Base-by-base conservation (phyloP, 257 asterid species). In the Linderniella brevidens region DNA sequence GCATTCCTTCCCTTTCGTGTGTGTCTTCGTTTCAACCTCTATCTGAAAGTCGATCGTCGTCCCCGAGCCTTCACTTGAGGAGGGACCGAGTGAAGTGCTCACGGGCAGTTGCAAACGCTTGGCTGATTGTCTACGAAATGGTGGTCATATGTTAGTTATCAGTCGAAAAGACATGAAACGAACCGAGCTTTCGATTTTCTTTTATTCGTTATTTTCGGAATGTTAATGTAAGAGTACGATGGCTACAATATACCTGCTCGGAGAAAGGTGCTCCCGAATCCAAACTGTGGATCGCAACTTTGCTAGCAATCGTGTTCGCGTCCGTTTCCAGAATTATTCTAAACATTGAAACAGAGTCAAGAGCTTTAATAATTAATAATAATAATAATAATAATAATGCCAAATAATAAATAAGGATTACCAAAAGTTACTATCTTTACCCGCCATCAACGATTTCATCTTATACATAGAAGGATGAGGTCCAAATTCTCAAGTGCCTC, bases 381-480 rank as follows among this genome's bases (percentile, higher is more conserved):
- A n/a, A n/a, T n/a, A n/a, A n/a, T n/a, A n/a, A n/a, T n/a, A n/a
- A n/a, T 19, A 41, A 47, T 9, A 17, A 38, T 9, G 43, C 43
- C 43, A 38, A 38, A 11, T 2, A 38, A 38, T 9, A 38, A 38
- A 2, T 38, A 38, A 38, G 8, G 14, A 2, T 38, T 2, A 9
- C 3, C 14, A 8, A n/a, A 38, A 38, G 13, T 38, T 38, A 0
- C 35, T 17, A 52, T 41, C 41, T 72, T 50, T 72, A 83, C 95
- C 95, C 86, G 73, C 93, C 93, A 53, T 83, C 95, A 53, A 80
- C 70, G 60, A 80, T 67, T 72, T 79, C 95, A 61, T 83, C 95
- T n/a, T 13, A 83, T 61, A 69, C 95, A 83, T 50, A 83, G 48
- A 35, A 83, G 86, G 68, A 83, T 72, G 64, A 83, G 80, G 67